Conservation (phyloP, 805 yeast genomes). For the Starmerella vitae region DNA sequence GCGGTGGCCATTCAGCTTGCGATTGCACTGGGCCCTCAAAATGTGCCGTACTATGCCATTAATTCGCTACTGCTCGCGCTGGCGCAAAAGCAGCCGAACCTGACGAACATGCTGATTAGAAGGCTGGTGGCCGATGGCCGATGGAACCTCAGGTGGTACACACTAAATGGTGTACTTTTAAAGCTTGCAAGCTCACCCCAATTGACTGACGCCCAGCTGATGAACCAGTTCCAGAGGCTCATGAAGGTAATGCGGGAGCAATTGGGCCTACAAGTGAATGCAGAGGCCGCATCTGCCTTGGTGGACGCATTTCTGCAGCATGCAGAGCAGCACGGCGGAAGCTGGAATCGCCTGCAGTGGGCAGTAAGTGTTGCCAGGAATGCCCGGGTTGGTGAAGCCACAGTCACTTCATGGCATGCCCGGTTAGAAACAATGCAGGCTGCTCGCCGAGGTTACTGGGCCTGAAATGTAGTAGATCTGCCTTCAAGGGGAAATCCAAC, state of each 20-base stretch:
- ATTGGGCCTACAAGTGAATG: neutral
- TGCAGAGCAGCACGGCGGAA: constrained; percentile 20
- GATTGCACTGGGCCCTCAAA: constrained; percentile 10
- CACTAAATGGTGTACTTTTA: constrained; percentile 19
- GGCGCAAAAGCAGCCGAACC: constrained; percentile 19
- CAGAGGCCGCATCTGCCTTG: constrained; percentile 15
- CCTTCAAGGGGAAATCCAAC: too few species aligned
- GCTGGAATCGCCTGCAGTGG: constrained; percentile 23
- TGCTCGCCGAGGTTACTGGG: constrained; percentile 21
- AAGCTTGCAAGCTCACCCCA: constrained; percentile 16
- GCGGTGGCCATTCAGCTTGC: constrained; percentile 18
- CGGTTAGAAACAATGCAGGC: constrained; percentile 18
- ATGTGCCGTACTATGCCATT: constrained; percentile 5
- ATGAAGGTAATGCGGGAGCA: constrained; percentile 13
- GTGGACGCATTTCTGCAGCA: constrained; percentile 22
- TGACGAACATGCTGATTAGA: constrained; percentile 13
- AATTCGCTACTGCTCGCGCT: constrained; percentile 16
- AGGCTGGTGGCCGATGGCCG: constrained; percentile 19
- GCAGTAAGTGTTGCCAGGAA: constrained; percentile 22
- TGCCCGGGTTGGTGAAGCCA: constrained; percentile 17
- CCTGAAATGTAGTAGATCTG: too few species aligned
- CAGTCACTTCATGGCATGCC: constrained; percentile 19
- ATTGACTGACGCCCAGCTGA: constrained; percentile 21
- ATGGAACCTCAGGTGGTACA: constrained; percentile 12
- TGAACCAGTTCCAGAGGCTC: constrained; percentile 18